Conservation (phyloP, 2,329 filamentous ascomycete genomes). For the Fonsecaea monophora region DNA sequence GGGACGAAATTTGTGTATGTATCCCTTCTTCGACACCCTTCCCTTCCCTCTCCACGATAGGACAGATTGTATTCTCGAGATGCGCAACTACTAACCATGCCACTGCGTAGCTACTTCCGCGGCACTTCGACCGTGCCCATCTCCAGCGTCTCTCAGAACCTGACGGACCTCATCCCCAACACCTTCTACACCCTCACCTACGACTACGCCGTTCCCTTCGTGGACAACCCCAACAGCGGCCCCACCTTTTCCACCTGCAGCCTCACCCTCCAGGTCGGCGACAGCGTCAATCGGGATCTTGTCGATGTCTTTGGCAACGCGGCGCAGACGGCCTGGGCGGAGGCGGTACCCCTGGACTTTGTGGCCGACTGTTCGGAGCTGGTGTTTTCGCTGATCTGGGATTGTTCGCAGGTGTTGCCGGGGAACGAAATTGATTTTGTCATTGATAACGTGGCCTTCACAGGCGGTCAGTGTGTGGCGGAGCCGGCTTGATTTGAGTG, state of each 20-base stretch:
- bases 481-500: neutral
- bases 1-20: slow-evolving; percentile 14
- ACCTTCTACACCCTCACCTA: slow-evolving; percentile 1
- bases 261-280: neutral
- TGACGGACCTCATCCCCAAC: slow-evolving; percentile 4
- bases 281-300: neutral
- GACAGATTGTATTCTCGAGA: neutral
- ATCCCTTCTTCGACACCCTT: neutral
- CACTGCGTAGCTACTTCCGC: neutral
- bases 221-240: neutral
- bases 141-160: neutral
- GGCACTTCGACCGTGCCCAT: neutral
- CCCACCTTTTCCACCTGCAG: neutral
- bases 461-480: neutral
- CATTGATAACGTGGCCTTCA: slow-evolving; percentile 3
- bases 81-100: neutral
- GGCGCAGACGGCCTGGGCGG: slow-evolving; percentile 1
- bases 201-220: slow-evolving; percentile 10
- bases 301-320: neutral
- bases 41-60: neutral
- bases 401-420: slow-evolving; percentile 2
- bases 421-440: slow-evolving; percentile 1
- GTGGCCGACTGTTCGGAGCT: neutral
- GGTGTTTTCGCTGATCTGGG: slow-evolving; percentile 2
- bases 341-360: neutral